Percentiles rank a stretch among this genome's conserved stretches.
Conservation (phyloP, 441 rosid genomes). For the Biscutella auriculata region DNA sequence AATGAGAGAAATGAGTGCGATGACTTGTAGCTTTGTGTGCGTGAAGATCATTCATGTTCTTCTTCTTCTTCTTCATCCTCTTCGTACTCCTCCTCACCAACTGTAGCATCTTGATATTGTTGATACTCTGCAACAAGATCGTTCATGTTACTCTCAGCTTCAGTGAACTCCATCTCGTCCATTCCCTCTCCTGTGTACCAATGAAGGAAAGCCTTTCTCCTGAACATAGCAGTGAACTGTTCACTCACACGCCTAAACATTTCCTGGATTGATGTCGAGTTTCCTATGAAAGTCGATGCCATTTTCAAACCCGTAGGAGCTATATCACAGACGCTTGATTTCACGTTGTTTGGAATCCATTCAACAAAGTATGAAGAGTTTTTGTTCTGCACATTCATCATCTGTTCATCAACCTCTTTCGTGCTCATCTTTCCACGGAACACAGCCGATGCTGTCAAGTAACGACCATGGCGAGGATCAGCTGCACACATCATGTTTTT, state of each 20-base stretch:
- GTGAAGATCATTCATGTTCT: too few species aligned
- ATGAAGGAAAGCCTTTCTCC: constrained; percentile 79
- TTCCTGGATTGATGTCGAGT: constrained; percentile 68
- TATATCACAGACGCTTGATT: constrained; percentile 72
- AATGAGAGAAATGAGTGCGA: constrained; percentile 11
- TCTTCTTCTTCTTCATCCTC: constrained; percentile 44
- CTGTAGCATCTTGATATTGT: constrained; percentile 76
- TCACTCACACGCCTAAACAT: constrained; percentile 78
- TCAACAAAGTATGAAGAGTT: constrained; percentile 76
- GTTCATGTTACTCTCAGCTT: constrained; percentile 73
- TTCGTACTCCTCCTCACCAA: constrained; percentile 58
- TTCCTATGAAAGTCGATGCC: constrained; percentile 75
- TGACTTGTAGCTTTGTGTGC: too few species aligned
- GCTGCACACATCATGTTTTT: constrained; percentile 84
- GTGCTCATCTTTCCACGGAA: constrained; percentile 80
- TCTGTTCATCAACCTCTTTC: constrained; percentile 70
- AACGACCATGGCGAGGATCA: constrained; percentile 62
- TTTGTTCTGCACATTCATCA: constrained; percentile 77
- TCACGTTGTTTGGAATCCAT: constrained; percentile 77
- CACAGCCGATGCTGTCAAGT: constrained; percentile 72
- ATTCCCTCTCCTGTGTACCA: constrained; percentile 75
- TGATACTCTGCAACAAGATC: constrained; percentile 70
- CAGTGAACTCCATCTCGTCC: constrained; percentile 78
- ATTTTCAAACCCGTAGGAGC: constrained; percentile 65
- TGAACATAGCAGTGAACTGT: constrained; percentile 74